These are phyloP conservation scores for Trametes gibbosa DNA, from an alignment of 768 basidiomycete species.

Conservation along the genomic window DNA sequence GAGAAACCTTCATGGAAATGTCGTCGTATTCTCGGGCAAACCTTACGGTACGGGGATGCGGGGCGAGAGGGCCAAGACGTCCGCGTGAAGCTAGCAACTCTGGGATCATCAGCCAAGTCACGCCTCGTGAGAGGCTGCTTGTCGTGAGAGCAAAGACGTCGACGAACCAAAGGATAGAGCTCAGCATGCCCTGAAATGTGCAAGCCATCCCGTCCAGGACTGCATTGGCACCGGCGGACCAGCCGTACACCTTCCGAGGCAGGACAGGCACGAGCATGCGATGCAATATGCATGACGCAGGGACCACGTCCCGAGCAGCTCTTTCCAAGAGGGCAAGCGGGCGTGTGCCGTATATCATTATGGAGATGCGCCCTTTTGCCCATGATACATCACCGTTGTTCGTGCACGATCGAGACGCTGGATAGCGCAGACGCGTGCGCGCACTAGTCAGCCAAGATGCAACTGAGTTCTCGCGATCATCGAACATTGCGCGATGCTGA, in stretches of 20 bases:
- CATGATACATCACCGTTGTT: background rate
- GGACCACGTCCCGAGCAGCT: background rate
- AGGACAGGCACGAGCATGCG: background rate
- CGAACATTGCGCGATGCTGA: background rate
- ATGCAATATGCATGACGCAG: too few species aligned
- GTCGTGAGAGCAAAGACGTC: slow-evolving; percentile 1
- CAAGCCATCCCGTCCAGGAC: background rate
- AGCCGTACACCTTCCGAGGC: slow-evolving; percentile 7
- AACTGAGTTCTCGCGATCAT: slow-evolving; percentile 13
- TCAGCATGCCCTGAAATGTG: slow-evolving; percentile 12
- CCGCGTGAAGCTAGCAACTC: background rate
- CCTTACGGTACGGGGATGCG: slow-evolving; percentile 1
- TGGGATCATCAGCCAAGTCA: slow-evolving; percentile 10
- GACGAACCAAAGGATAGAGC: slow-evolving; percentile 14
- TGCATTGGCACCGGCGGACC: slow-evolving; percentile 10
- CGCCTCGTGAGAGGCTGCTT: too few species aligned
- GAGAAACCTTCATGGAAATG: slow-evolving; percentile 16
- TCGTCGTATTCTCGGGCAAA: slow-evolving; percentile 18
- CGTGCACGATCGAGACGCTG: background rate
- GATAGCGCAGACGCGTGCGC: background rate
- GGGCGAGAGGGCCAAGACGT: background rate
- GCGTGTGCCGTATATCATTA: too few species aligned
- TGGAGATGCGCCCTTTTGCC: background rate
- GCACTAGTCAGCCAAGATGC: too few species aligned
- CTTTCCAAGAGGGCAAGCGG: background rate